A percentile compares a stretch with the other conserved stretches of the same genome.
Evolutionary conservation across 2,329 filamentous ascomycete genomes (phyloP).

Genomic region (Incumbomyces lentus): DNA sequence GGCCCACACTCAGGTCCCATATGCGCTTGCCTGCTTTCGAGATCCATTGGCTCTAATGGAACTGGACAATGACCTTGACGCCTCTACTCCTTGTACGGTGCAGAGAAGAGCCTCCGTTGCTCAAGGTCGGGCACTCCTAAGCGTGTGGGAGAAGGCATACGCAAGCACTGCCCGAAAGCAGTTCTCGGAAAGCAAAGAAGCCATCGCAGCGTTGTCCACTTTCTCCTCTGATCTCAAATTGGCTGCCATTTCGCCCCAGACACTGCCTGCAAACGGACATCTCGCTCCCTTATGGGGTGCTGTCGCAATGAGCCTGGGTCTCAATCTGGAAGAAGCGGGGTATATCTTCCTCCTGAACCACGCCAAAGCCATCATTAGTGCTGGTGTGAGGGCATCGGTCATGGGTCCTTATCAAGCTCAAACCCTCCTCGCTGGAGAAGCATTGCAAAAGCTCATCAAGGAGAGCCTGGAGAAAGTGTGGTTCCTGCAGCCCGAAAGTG

Average conservation of each 20-base stretch:
- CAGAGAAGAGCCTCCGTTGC: constrained; percentile 50
- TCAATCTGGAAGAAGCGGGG: constrained; percentile 43
- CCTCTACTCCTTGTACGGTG: constrained; percentile 52
- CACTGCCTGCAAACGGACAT: constrained; percentile 40
- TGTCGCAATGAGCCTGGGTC: constrained; percentile 42
- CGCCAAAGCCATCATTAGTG: constrained; percentile 52
- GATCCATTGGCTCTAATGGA: constrained; percentile 38
- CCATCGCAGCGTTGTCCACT: constrained; percentile 25
- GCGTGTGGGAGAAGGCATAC: constrained; percentile 45
- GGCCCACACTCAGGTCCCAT: constrained; percentile 49
- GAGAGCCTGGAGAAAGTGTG: constrained; percentile 40
- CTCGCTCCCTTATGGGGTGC: constrained; percentile 52
- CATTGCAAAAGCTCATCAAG: constrained; percentile 43
- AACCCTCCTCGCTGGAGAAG: constrained; percentile 43
- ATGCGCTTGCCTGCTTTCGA: constrained; percentile 47
- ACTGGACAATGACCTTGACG: constrained; percentile 54
- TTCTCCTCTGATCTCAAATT: constrained; percentile 32
- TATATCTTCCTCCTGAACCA: constrained; percentile 57
- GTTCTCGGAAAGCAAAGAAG: constrained; percentile 12
- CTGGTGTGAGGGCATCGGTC: constrained; percentile 52
- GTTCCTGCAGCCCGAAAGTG: constrained; percentile 41
- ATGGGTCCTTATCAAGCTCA: constrained; percentile 58
- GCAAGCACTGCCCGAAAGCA: constrained; percentile 9
- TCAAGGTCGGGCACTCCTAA: constrained; percentile 49
- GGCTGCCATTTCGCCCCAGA: constrained; percentile 22